Percentiles rank a stretch among this genome's conserved stretches.
These are phyloP conservation scores for Suillus ampliporus DNA, from an alignment of 768 basidiomycete genomes.

Conservation along the genomic window DNA sequence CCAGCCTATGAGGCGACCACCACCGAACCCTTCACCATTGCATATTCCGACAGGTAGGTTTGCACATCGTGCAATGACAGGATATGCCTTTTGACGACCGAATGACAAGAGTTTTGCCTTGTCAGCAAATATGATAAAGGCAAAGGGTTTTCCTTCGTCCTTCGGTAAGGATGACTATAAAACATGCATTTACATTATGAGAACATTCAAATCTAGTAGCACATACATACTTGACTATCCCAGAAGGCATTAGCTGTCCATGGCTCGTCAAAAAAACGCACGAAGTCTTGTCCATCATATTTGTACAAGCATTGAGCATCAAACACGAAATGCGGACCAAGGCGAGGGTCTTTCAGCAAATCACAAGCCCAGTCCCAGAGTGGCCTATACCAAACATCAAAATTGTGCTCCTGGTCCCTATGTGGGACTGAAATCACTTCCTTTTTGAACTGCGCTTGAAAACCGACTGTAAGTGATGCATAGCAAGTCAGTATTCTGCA, in stretches of 20 bases:
- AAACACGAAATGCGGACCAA: slow-evolving; percentile 35
- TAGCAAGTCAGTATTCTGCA: background rate
- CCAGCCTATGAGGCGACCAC: slow-evolving; percentile 44
- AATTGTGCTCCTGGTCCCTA: slow-evolving; percentile 16
- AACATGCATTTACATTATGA: background rate
- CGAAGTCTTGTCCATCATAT: slow-evolving; percentile 33
- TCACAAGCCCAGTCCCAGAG: slow-evolving; percentile 36
- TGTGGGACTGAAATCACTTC: slow-evolving; percentile 24
- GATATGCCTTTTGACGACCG: slow-evolving; percentile 45
- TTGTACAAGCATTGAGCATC: slow-evolving; percentile 36
- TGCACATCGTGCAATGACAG: slow-evolving; percentile 38
- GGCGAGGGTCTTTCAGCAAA: slow-evolving; percentile 31
- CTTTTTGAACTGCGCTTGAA: slow-evolving; percentile 22
- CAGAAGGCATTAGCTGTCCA: slow-evolving; percentile 44
- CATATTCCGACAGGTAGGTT: slow-evolving; percentile 38
- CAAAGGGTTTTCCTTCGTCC: slow-evolving; percentile 30
- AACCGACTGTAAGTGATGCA: background rate
- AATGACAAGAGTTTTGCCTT: slow-evolving; percentile 47
- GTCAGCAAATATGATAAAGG: slow-evolving; percentile 46
- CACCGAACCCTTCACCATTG: slow-evolving; percentile 41
- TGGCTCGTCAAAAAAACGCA: slow-evolving; percentile 40
- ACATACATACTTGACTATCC: slow-evolving; percentile 40
- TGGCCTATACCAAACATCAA: slow-evolving; percentile 25
- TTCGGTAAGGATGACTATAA: background rate
- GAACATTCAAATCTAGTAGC: background rate